These are phyloP conservation scores for Stagonosporopsis cucurbitacearum DNA, from an alignment of 2,329 filamentous ascomycete species.

Conservation along the genomic window DNA sequence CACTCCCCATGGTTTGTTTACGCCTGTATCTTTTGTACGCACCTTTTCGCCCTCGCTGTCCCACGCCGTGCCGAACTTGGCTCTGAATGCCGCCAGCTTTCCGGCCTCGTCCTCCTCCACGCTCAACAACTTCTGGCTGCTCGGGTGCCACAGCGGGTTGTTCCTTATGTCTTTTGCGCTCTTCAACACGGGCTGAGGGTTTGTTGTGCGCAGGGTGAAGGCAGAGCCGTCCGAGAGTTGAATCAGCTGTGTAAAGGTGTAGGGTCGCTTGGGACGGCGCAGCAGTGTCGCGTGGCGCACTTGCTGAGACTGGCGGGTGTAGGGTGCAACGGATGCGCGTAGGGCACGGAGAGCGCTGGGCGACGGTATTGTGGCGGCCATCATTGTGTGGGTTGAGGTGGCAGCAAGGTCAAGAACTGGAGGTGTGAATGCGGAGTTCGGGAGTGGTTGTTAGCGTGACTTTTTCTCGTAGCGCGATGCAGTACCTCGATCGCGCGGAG, in stretches of 20 bases:
- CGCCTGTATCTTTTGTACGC: neutral
- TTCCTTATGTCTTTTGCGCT: slow-evolving; percentile 86
- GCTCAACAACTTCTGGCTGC: slow-evolving; percentile 78
- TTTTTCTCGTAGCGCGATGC: slow-evolving; percentile 11
- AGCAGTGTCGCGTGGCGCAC: slow-evolving; percentile 84
- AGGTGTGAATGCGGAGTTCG: slow-evolving; percentile 32
- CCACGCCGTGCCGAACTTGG: slow-evolving; percentile 82
- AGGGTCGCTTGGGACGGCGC: slow-evolving; percentile 85
- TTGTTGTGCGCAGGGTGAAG: slow-evolving; percentile 80
- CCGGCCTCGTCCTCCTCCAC: slow-evolving; percentile 96
- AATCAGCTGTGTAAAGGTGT: slow-evolving; percentile 96
- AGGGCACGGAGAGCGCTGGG: slow-evolving; percentile 41
- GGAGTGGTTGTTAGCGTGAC: slow-evolving; percentile 13
- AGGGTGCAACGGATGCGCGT: slow-evolving; percentile 33
- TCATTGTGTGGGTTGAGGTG: slow-evolving; percentile 23
- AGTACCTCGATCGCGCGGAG: neutral
- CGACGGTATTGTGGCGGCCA: slow-evolving; percentile 44
- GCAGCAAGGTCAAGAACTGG: slow-evolving; percentile 4
- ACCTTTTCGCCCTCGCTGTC: slow-evolving; percentile 59
- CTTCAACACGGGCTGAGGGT: slow-evolving; percentile 67
- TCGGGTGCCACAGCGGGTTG: slow-evolving; percentile 89
- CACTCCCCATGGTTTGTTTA: too few species aligned
- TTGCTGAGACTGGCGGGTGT: slow-evolving; percentile 53
- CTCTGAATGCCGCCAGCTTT: slow-evolving; percentile 82
- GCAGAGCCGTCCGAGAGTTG: slow-evolving; percentile 90